Evolutionary conservation across 495 filamentous ascomycete genomes (phyloP), one percentile per base, ranked within the genome.

Genomic region (Hypoxylon crocopeplum): DNA sequence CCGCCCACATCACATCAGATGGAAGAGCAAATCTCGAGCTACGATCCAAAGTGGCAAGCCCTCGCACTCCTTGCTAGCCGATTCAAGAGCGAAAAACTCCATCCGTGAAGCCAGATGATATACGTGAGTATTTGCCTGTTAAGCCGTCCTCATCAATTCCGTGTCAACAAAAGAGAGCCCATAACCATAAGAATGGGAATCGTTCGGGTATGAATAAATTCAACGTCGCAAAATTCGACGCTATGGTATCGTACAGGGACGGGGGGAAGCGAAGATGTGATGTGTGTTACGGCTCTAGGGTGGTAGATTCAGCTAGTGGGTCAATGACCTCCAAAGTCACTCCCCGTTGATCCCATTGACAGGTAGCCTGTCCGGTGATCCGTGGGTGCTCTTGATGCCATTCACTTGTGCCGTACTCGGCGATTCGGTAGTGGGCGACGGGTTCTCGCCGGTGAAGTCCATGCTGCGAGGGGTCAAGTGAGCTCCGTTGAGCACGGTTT

Each of bases 391-490:
- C 42, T 59, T 55, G 41, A 66, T 48, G 46, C 68, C 68, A 27
- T 70, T 70, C 5, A 68, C 62, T 25, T 51, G 51, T 36, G 47
- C 12, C 2, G 58, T 59, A 21, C 22, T 46, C 1, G 61, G 61
- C 8, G 62, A 59, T 24, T 60, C 46, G 16, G 45, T 57, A 17
- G 65, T 58, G 11, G 68, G 68, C 6, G 68, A 70, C 6, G 55
- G 16, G 15, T 68, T 61, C 12, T 65, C 67, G 7, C 49, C 47
- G 12, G 52, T n/a, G 48, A 56, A 62, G 16, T 70, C 59, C 61
- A 68, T 70, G 34, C 68, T 70, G 33, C 62, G 58, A 17, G 68
- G 68, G 3, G 68, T 70, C 17, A 68, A 38, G 37, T 68, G 65
- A 13, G 68, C 56, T 25, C 61, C 61, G 16, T 66, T 60, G 16